Base-by-base conservation (phyloP, 163 green algal genomes). In the Volvox carteri region DNA sequence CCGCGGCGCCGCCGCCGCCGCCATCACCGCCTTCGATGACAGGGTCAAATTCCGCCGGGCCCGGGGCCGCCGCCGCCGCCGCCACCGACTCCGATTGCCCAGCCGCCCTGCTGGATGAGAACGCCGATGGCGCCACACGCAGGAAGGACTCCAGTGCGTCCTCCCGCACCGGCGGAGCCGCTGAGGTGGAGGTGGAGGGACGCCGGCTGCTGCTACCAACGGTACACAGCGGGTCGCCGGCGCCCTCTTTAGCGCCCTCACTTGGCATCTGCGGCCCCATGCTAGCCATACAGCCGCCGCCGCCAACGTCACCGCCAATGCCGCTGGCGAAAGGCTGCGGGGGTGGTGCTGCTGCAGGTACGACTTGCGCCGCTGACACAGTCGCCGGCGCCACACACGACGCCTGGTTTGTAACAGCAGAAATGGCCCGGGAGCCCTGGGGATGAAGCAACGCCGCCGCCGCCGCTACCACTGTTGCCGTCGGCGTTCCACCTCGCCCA, bases 61-160 rank as follows among this genome's bases (percentile, higher is more conserved):
- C 65, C n/a, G 65, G 7, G 30, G 65, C 23, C 30, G 65, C 25
- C 65, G 44, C 56, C 56, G 56, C 56, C 56, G 56, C 56, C 56
- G 14, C 56, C 56, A n/a, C n/a, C n/a, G n/a, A n/a, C n/a, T n/a
- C n/a, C n/a, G n/a, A n/a, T n/a, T n/a, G n/a, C n/a, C n/a, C n/a
- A n/a, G 56, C 56, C 56, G 56, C 56, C 14, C 28, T 19, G 56
- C 56, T 67, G 16, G 56, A 19, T 5, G 56, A 67, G 56, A 33
- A 67, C 19, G 56, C 56, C 56, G 56, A 67, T 23, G 56, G 56
- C 56, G 56, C 56, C 9, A 67, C 56, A 19, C 30, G 56, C 9
- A 67, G 56, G 56, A 44, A 73, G n/a, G 62, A 73, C 62, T 73
- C 62, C 62, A 73, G 62, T 6, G 62, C 62, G 30, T 73, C 62